phyloP scores from a whole-genome alignment of 148 eudicot species.

The Rhododendron mucronatum region DNA sequence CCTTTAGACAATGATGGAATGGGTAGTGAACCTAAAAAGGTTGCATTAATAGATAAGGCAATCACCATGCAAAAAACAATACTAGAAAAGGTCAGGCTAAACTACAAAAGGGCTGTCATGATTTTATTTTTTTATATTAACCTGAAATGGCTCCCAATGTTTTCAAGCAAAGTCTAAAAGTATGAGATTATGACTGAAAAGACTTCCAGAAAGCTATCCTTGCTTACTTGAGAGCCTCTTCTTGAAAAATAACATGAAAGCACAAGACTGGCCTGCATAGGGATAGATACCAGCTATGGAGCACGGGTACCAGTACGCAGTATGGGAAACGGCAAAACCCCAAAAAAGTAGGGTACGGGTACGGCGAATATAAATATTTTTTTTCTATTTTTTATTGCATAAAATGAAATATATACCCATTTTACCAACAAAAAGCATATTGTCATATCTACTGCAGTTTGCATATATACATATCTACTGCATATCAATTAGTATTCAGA shows the following conservation, averaged over 20 bases:
- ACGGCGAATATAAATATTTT: no score
- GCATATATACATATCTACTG: no score
- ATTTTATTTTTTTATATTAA: neutral
- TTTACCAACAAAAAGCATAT: no score
- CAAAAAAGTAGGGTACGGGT: no score
- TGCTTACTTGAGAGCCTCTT: slow-evolving; percentile 74
- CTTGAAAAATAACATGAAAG: slow-evolving; percentile 87
- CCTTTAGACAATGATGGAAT: neutral
- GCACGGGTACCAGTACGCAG: no score
- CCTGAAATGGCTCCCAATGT: neutral
- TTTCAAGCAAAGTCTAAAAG: neutral
- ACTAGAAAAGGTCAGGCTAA: neutral
- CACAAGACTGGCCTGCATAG: slow-evolving; percentile 63
- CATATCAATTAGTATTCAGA: no score
- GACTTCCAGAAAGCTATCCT: slow-evolving; percentile 1
- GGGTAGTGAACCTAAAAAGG: neutral
- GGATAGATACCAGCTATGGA: neutral
- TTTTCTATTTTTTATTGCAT: no score
- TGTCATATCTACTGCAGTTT: no score
- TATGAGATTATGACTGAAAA: neutral
- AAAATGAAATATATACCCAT: no score
- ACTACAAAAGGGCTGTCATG: neutral
- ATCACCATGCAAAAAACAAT: neutral
- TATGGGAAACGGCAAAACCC: no score
- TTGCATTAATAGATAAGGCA: neutral